Percentiles rank a stretch among this genome's conserved stretches.
phyloP scores from a whole-genome alignment of 179 eudicot species.

The Heliamphora pulchella region DNA sequence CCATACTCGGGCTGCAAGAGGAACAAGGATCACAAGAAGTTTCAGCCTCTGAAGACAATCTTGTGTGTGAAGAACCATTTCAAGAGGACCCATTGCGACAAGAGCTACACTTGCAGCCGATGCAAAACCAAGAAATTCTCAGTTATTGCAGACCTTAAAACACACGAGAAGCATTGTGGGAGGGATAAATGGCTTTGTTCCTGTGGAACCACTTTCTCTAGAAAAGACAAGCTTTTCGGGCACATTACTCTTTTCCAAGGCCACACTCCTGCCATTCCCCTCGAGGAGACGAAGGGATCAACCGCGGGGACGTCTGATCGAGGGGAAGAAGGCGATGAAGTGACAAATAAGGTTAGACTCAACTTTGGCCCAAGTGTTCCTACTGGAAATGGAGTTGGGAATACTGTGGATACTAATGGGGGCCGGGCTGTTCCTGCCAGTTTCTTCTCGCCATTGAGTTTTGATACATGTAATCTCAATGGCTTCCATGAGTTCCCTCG shows the following conservation, averaged over 20 bases:
- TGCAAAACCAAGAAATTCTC: constrained; percentile 88
- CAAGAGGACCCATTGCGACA: constrained; percentile 94
- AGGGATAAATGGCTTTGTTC: constrained; percentile 94
- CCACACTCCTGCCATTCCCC: constrained; percentile 64
- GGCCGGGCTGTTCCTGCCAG: constrained; percentile 29
- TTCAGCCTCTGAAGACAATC: constrained; percentile 85
- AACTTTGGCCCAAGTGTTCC: constrained; percentile 30
- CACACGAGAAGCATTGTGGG: constrained; percentile 98
- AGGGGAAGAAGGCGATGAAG: constrained; percentile 35
- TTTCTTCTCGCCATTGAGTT: constrained; percentile 58
- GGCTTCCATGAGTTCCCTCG: constrained; percentile 65
- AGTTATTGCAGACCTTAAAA: constrained; percentile 89
- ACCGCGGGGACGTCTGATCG: constrained; percentile 29
- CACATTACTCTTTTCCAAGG: constrained; percentile 68
- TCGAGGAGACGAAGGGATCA: constrained; percentile 52
- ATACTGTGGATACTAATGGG: not conserved
- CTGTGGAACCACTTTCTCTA: constrained; percentile 68
- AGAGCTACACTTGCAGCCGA: constrained; percentile 80
- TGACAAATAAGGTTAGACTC: constrained; percentile 32
- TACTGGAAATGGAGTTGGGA: constrained; percentile 28
- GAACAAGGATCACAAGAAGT: constrained; percentile 84
- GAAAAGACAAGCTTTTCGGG: constrained; percentile 74
- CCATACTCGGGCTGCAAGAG: constrained; percentile 84
- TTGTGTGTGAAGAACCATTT: constrained; percentile 91
- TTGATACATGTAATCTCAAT: constrained; percentile 40